phyloP scores from a whole-genome alignment of 345 rosid species.

The Luvunga scandens region DNA sequence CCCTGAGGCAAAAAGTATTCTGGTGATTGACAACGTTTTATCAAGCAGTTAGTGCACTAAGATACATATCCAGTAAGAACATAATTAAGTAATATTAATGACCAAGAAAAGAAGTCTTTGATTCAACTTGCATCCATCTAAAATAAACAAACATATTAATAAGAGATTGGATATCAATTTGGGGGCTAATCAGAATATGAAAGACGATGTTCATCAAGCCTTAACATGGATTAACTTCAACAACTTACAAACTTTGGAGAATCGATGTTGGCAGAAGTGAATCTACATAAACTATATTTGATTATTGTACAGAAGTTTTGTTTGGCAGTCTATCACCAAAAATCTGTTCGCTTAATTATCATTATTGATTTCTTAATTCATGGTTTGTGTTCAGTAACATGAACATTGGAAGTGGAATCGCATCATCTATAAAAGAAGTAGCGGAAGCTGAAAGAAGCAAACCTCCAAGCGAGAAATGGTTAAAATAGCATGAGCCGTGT shows the following conservation, averaged over 20 bases:
- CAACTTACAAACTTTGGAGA: not conserved
- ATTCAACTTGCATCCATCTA: not conserved
- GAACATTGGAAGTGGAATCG: not conserved
- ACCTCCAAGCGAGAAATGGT: constrained; percentile 84
- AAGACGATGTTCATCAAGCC: not conserved
- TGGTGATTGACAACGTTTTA: not conserved
- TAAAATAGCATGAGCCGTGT: constrained; percentile 73
- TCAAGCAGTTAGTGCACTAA: not conserved
- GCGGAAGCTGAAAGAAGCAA: not conserved
- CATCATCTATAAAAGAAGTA: not conserved
- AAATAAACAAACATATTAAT: not conserved
- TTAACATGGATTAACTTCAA: not conserved
- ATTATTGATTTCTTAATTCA: not conserved
- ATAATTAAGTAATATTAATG: not conserved
- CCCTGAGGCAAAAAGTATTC: constrained; percentile 46
- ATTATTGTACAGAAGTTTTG: not conserved
- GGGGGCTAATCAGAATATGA: not conserved
- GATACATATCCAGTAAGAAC: not conserved
- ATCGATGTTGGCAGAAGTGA: not conserved
- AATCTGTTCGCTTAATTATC: not conserved
- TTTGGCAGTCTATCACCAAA: not conserved
- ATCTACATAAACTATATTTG: not conserved
- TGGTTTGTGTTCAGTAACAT: not conserved
- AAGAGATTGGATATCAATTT: not conserved
- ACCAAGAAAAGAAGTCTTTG: not conserved